A percentile compares a stretch with the other conserved stretches of the same genome.
These are phyloP conservation scores for Cadophora malorum DNA, from an alignment of 2,329 filamentous ascomycete genomes.

Conservation along the genomic window DNA sequence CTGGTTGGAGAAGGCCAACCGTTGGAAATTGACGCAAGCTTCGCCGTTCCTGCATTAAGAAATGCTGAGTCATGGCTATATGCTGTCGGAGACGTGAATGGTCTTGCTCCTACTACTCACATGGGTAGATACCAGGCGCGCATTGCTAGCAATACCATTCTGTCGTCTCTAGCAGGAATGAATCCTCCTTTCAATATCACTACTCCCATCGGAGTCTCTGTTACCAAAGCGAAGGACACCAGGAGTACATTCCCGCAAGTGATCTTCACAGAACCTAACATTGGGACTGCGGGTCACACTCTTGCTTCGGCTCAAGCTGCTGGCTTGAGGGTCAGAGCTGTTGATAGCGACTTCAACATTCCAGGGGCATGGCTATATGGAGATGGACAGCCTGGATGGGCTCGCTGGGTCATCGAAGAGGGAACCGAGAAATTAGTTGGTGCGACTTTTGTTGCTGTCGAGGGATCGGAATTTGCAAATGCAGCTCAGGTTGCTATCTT, in stretches of 20 bases:
- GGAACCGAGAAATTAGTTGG: slow-evolving; percentile 24
- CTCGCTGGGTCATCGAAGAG: slow-evolving; percentile 28
- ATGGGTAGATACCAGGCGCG: slow-evolving; percentile 26
- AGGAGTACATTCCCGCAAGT: slow-evolving; percentile 18
- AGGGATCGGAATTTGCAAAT: slow-evolving; percentile 24
- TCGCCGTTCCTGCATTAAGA: slow-evolving; percentile 12
- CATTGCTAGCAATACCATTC: slow-evolving; percentile 26
- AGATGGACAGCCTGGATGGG: slow-evolving; percentile 27
- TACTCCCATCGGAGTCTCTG: slow-evolving; percentile 16
- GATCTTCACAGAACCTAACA: slow-evolving; percentile 27
- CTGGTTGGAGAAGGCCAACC: slow-evolving; percentile 20
- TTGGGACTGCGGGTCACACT: slow-evolving; percentile 24
- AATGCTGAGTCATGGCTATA: slow-evolving; percentile 23
- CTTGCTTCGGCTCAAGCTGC: slow-evolving; percentile 13
- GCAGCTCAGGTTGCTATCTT: slow-evolving; percentile 25
- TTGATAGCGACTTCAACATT: slow-evolving; percentile 16
- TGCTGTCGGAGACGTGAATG: slow-evolving; percentile 28
- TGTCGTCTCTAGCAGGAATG: slow-evolving; percentile 14
- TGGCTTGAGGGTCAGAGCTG: slow-evolving; percentile 17
- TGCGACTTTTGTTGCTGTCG: slow-evolving; percentile 25
- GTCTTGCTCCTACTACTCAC: slow-evolving; percentile 25
- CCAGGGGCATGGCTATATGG: slow-evolving; percentile 26
- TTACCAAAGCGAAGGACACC: slow-evolving; percentile 6
- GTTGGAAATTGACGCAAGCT: slow-evolving; percentile 20
- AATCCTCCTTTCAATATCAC: slow-evolving; percentile 2